These are phyloP conservation scores for Ogataea corticis DNA, from an alignment of 805 yeast genomes.

Conservation along the genomic window DNA sequence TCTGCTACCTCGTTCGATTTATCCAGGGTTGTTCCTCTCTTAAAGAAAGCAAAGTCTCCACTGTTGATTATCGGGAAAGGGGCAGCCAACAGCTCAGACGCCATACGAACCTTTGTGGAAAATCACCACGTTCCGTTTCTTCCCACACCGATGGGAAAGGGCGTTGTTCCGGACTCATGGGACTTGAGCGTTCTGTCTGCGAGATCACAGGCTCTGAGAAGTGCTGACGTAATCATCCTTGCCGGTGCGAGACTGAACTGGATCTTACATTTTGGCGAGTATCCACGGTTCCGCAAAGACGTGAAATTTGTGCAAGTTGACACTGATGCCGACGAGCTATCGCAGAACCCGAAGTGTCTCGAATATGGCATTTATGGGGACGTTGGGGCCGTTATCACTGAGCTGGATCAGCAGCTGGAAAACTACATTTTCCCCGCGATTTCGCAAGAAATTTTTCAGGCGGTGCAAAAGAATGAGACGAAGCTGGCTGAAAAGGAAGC, in stretches of 20 bases:
- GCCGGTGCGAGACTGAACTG: constrained; percentile 72
- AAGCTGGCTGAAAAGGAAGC: constrained; percentile 38
- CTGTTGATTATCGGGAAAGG: constrained; percentile 69
- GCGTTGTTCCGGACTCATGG: constrained; percentile 55
- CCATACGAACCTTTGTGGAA: constrained; percentile 43
- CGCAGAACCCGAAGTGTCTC: constrained; percentile 11
- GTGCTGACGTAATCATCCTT: constrained; percentile 59
- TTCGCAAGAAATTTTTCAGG: constrained; percentile 26
- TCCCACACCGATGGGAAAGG: constrained; percentile 83
- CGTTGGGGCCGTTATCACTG: constrained; percentile 40
- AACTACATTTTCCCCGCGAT: constrained; percentile 32
- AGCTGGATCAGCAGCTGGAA: constrained; percentile 31
- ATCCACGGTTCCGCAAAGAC: constrained; percentile 48
- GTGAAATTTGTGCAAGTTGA: constrained; percentile 62
- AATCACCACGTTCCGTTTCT: constrained; percentile 52
- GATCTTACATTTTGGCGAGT: constrained; percentile 68
- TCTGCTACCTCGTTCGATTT: constrained; percentile 17
- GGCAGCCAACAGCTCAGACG: constrained; percentile 44
- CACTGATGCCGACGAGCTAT: constrained; percentile 48
- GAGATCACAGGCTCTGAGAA: constrained; percentile 55
- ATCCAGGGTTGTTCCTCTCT: constrained; percentile 35
- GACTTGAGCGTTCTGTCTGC: constrained; percentile 59
- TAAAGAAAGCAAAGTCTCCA: constrained; percentile 44
- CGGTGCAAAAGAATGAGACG: constrained; percentile 33
- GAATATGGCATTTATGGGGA: constrained; percentile 45